Conservation (phyloP, 192 early-diverging fungal genomes). For the Podila epicladia region DNA sequence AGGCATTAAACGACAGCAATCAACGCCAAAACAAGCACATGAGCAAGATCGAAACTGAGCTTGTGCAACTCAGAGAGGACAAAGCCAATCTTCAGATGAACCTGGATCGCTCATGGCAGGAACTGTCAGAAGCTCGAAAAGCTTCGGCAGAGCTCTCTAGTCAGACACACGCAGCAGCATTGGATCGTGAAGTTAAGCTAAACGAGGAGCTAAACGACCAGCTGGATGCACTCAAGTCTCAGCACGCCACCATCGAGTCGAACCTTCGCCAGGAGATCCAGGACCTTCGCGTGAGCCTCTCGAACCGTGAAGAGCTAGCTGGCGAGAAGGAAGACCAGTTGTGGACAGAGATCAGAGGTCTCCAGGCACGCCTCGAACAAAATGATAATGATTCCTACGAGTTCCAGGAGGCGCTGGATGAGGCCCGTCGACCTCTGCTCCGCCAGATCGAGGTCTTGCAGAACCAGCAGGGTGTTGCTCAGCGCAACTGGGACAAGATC, state of each 20-base stretch:
- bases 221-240: conserved; percentile 34
- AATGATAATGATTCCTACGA: conserved; percentile 54
- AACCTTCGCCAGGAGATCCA: conserved; percentile 49
- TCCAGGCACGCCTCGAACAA: conserved; percentile 54
- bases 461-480: conserved; percentile 47
- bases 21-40: conserved; percentile 37
- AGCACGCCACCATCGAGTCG: conserved; percentile 29
- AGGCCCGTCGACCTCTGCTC: conserved; percentile 54
- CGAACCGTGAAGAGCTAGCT: conserved; percentile 52
- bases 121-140: conserved; percentile 37
- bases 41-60: conserved; percentile 23
- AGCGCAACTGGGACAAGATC: conserved; percentile 56
- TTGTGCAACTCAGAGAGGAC: conserved; percentile 18
- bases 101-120: conserved; percentile 37
- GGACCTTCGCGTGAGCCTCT: conserved; percentile 55
- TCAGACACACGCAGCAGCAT: conserved; percentile 50
- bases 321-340: conserved; percentile 56
- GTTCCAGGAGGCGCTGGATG: conserved; percentile 47
- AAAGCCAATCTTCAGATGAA: conserved; percentile 25
- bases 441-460: conserved; percentile 58
- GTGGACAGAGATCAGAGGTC: conserved; percentile 39
- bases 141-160: conserved; percentile 28
- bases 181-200: conserved; percentile 58
- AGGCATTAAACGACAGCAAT: conserved; percentile 21
- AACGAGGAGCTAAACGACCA: conserved; percentile 54